phyloP scores from a whole-genome alignment of 306 rosid species.

The Citrullus amarus region DNA sequence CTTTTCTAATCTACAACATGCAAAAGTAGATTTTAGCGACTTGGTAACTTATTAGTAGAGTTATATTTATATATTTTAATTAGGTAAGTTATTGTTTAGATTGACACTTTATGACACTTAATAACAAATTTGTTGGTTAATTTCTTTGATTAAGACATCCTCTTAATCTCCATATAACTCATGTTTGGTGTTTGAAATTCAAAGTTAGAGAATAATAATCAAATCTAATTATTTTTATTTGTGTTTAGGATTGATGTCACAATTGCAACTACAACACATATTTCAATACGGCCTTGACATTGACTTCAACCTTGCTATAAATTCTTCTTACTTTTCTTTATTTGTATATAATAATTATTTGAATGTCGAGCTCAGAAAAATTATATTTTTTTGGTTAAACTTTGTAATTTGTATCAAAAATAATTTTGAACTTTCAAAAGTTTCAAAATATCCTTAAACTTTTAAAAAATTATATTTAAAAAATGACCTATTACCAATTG shows the following conservation, averaged over 20 bases:
- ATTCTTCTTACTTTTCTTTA: neutral
- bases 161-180: neutral
- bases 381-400: too few relatives aligned
- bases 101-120: neutral
- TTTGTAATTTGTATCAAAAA: too few relatives aligned
- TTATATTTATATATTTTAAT: too few relatives aligned
- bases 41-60: too few relatives aligned
- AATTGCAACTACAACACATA: neutral
- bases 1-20: neutral
- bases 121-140: neutral
- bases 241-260: neutral
- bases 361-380: too few relatives aligned
- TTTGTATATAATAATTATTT: neutral
- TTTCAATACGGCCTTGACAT: neutral
- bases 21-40: too few relatives aligned
- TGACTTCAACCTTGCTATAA: neutral
- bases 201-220: neutral
- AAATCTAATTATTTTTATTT: neutral
- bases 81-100: too few relatives aligned
- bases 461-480: too few relatives aligned
- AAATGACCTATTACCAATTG: too few relatives aligned
- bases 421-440: too few relatives aligned
- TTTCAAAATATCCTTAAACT: too few relatives aligned
- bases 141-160: neutral
- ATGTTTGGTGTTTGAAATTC: neutral